A percentile compares a stretch with the other conserved stretches of the same genome.
These are phyloP conservation scores for Coemansia sp. DNA, from an alignment of 192 early-diverging fungal species.

Conservation along the genomic window DNA sequence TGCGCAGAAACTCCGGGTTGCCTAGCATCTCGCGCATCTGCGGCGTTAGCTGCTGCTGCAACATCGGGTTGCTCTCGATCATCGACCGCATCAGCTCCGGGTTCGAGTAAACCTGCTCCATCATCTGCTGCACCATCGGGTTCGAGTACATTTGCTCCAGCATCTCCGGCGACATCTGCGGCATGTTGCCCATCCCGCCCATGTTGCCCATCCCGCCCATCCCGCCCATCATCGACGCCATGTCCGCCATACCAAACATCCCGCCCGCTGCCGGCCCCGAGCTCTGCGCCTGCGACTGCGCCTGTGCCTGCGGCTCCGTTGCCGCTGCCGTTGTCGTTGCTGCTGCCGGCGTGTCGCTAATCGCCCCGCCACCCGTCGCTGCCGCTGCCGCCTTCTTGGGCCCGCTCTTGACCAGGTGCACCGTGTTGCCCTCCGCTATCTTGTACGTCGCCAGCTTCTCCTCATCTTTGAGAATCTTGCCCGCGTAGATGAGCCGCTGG, in stretches of 20 bases:
- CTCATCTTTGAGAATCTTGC: constrained; percentile 88
- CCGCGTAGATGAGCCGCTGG: constrained; percentile 91
- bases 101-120: constrained; percentile 76
- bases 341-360: constrained; percentile 7
- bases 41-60: constrained; percentile 73
- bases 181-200: constrained; percentile 59
- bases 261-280: constrained; percentile 3
- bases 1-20: constrained; percentile 70
- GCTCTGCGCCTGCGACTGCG: not conserved
- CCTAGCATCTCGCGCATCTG: constrained; percentile 82
- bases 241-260: constrained; percentile 39
- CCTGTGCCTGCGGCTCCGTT: not conserved
- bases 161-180: constrained; percentile 58
- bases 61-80: constrained; percentile 76
- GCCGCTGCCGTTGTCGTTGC: not conserved
- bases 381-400: constrained; percentile 48
- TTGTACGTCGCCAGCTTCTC: constrained; percentile 77
- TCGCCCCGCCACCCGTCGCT: constrained; percentile 17
- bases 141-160: constrained; percentile 75
- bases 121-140: constrained; percentile 77
- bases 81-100: constrained; percentile 82
- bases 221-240: constrained; percentile 30
- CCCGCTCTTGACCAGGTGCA: constrained; percentile 84
- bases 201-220: constrained; percentile 55
- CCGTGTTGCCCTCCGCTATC: constrained; percentile 77